Conservation (phyloP, 345 rosid genomes). For the Salix purpurea region DNA sequence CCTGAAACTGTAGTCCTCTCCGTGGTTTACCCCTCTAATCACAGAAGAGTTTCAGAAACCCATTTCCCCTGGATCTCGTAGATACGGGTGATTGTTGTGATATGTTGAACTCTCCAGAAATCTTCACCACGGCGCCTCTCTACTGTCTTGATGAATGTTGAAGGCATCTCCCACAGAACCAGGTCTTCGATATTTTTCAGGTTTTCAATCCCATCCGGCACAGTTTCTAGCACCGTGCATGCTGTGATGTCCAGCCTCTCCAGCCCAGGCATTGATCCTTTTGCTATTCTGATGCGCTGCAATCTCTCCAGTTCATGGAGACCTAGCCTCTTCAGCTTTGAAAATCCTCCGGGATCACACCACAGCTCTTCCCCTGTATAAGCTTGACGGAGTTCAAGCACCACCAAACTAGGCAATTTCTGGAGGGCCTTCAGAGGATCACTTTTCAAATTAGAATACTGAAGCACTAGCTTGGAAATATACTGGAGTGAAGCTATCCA, state of each 20-base stretch:
- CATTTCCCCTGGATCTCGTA: not conserved
- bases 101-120: conserved; percentile 8
- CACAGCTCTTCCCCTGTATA: conserved; percentile 2
- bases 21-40: not conserved
- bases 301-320: not conserved
- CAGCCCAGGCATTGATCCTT: conserved; percentile 5
- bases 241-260: not conserved
- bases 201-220: conserved; percentile 4
- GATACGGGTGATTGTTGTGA: not conserved
- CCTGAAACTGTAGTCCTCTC: not conserved
- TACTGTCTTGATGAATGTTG: not conserved
- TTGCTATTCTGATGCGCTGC: not conserved
- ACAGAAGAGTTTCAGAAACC: not conserved
- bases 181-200: not conserved
- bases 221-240: not conserved
- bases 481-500: conserved; percentile 9
- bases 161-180: conserved; percentile 5
- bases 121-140: not conserved
- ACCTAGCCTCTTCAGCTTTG: not conserved
- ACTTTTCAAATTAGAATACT: not conserved
- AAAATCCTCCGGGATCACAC: not conserved
- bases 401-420: conserved; percentile 1
- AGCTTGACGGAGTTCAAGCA: conserved; percentile 11
- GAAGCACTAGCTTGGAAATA: conserved; percentile 7
- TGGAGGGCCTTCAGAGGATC: conserved; percentile 4